Base-by-base conservation (phyloP, 768 basidiomycete species). In the Plicaturopsis crispa region DNA sequence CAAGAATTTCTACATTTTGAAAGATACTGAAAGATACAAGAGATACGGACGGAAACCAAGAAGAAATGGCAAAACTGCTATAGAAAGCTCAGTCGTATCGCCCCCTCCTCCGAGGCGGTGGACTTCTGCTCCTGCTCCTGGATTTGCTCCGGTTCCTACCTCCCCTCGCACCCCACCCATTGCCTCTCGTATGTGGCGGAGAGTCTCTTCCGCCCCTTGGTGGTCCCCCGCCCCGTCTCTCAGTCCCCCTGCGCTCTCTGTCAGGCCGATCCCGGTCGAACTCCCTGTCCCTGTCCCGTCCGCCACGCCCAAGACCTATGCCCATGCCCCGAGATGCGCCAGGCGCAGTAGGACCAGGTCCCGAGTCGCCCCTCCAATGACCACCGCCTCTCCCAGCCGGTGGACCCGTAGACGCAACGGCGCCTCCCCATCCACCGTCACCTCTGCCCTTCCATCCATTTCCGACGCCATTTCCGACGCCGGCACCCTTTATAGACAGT, bases 361-460 rank as follows among this genome's bases (percentile, higher is more conserved):
- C 71, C 1, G 84, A 82, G 12, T 70, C 78, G 0, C 84, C 85
- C 31, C 85, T 69, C 81, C 83, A 86, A 56, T 84, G 82, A 1
- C 83, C 82, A 28, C 78, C 75, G 32, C 78, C 75, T 7, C 74
- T 61, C 30, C 69, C 66, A n/a, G 52, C 49, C 14, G 60, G 56
- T 31, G 61, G 56, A 4, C 58, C 57, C 8, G 26, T 14, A 24
- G 51, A 42, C 10, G 59, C 65, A 31, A 66, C 54, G 24, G 49
- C 48, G 32, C 64, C 63, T 18, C 60, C 66, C 72, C 76, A 73
- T 5, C 73, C 72, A 17, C 65, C 57, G 51, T 77, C 75, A 8
- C 63, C 61, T 5, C 73, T 72, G 17, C 65, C 57, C 51, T 77
- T 74, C 7, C 63, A 61, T 21, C 63, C 61, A 24, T 57, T 53